phyloP scores from a whole-genome alignment of 306 rosid species.

The Trifolium dubium region DNA sequence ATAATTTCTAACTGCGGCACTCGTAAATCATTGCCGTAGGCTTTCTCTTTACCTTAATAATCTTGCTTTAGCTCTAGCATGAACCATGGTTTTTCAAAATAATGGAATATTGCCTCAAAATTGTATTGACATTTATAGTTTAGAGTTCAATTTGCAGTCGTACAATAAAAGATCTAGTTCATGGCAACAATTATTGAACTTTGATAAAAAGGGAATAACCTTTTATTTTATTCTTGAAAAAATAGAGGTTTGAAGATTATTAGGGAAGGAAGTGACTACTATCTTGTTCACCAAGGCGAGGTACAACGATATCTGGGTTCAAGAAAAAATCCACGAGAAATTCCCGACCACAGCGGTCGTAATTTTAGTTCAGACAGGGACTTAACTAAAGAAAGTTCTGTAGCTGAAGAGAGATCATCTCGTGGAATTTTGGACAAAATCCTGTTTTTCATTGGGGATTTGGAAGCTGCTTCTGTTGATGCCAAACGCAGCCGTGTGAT shows the following conservation, averaged over 20 bases:
- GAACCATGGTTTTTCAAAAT: slow-evolving; percentile 5
- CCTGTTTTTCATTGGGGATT: slow-evolving; percentile 79
- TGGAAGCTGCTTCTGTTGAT: slow-evolving; percentile 73
- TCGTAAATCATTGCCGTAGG: slow-evolving; percentile 18
- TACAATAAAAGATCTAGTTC: neutral
- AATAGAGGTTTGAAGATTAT: slow-evolving; percentile 75
- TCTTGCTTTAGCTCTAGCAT: slow-evolving; percentile 22
- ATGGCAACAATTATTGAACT: slow-evolving; percentile 1
- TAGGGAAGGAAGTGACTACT: slow-evolving; percentile 73
- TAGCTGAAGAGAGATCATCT: slow-evolving; percentile 54
- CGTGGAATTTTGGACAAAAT: slow-evolving; percentile 73
- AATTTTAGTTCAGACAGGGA: slow-evolving; percentile 42
- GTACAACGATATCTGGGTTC: slow-evolving; percentile 70
- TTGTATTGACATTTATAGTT: neutral
- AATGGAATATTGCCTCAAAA: slow-evolving; percentile 7
- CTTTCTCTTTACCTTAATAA: slow-evolving; percentile 17
- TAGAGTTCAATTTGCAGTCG: slow-evolving; percentile 5
- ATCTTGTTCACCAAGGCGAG: slow-evolving; percentile 81
- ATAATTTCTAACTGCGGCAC: slow-evolving; percentile 13
- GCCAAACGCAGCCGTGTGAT: slow-evolving; percentile 62
- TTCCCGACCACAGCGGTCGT: neutral
- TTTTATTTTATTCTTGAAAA: slow-evolving; percentile 20
- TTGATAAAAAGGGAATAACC: slow-evolving; percentile 6
- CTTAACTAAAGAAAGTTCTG: slow-evolving; percentile 40
- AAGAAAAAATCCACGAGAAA: slow-evolving; percentile 48